Base-by-base conservation (phyloP, 1,139 yeast genomes). In the Barnettozyma hawaiiensis region DNA sequence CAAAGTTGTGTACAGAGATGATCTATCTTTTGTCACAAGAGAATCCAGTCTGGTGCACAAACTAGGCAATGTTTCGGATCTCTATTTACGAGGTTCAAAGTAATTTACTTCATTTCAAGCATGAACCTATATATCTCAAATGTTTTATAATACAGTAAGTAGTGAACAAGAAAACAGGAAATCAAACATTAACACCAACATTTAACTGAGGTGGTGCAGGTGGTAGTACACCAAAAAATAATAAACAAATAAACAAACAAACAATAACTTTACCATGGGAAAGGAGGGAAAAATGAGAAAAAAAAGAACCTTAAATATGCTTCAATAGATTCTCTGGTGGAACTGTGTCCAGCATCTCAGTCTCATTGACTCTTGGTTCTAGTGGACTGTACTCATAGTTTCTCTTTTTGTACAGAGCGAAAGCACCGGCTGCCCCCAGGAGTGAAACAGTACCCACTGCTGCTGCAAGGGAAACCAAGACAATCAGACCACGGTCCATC, bases 401-500 rank as follows among this genome's bases (percentile, higher is more conserved):
- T 65, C 70, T 67, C 66, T 59, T 74, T 38, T 73, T 68, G 38
- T 70, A 67, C 58, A 73, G 70, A 5, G 82, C 73, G 5, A 78
- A 60, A 12, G 83, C 68, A 46, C 85, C 89, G 35, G 78, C 60
- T 22, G 78, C 65, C 22, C 92, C 84, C 41, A 90, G 61, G 2
- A 85, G 59, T 10, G 81, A 68, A 37, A 90, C 76, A 2, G 96
- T 78, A 1, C 92, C 96, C 33, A 92, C 62, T 0, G 97, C 90
- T 57, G 92, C 75, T 0, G 97, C 97, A 45, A 89, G 72, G 0
- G 96, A 83, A 31, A 92, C 78, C 26, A 96, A 82, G 7, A 89
- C 95, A 16, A 90, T 89, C 59, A 81, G 86, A 1, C 97, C 97
- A 18, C 73, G 60, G 51, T 62, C 58, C 53, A 70, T 56, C 52